Conservation (phyloP, 2,329 filamentous ascomycete species). For the Microsporum ferrugineum region DNA sequence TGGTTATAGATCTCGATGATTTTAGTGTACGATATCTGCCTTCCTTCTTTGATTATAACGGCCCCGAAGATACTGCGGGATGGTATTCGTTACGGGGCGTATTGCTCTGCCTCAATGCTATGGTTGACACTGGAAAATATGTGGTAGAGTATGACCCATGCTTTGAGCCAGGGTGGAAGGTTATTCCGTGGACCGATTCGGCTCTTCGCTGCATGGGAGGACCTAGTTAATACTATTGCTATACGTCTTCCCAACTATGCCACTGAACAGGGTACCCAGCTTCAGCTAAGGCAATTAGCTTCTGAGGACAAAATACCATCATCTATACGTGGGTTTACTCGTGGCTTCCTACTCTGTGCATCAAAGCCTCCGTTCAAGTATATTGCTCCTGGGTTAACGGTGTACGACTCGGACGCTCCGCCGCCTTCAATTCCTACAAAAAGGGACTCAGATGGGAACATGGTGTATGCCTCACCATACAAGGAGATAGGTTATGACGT, state of each 20-base stretch:
- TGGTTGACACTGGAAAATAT: neutral
- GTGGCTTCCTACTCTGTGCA: conserved; percentile 2
- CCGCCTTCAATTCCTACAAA: neutral
- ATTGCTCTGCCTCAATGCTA: neutral
- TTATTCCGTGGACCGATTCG: neutral
- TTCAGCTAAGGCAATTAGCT: neutral
- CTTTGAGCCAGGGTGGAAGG: neutral
- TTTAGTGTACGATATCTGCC: neutral
- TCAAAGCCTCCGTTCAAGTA: conserved; percentile 1
- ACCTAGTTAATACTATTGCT: neutral
- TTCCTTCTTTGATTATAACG: neutral
- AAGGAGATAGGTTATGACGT: neutral
- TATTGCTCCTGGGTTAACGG: neutral
- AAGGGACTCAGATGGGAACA: neutral
- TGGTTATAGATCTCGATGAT: neutral
- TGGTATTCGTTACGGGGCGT: neutral
- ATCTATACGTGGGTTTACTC: neutral
- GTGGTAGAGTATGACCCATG: too few relatives aligned
- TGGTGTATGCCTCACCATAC: neutral
- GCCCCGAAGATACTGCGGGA: neutral
- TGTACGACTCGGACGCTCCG: neutral
- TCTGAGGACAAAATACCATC: neutral
- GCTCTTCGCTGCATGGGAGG: neutral
- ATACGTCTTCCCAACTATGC: neutral
- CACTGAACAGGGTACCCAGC: neutral